Conservation (phyloP, 2,329 filamentous ascomycete species). For the Epichloe bromicola region DNA sequence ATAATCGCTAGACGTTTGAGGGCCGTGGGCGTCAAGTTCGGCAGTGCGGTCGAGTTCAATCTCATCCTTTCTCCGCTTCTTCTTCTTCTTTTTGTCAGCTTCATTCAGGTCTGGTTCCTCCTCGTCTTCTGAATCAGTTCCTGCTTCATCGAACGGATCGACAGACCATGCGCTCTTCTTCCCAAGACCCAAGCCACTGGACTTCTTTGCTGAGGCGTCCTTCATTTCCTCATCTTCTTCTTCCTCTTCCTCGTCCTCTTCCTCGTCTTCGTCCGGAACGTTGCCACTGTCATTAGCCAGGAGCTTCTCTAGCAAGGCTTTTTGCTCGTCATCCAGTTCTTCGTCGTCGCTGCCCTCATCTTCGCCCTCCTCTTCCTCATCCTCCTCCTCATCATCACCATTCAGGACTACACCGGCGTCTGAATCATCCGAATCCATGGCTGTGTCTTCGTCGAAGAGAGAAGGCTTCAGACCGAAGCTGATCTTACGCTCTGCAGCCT, state of each 20-base stretch:
- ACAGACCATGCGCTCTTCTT: conserved; percentile 88
- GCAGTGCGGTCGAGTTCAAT: conserved; percentile 82
- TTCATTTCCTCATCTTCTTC: conserved; percentile 28
- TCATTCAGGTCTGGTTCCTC: conserved; percentile 9
- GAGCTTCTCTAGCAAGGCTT: conserved; percentile 26
- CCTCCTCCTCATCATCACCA: conserved; percentile 33
- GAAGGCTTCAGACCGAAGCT: conserved; percentile 89
- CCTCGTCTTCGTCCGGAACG: conserved; percentile 25
- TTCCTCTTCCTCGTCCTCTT: conserved; percentile 29
- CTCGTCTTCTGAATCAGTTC: conserved; percentile 32
- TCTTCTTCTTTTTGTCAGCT: conserved; percentile 31
- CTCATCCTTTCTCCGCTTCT: conserved; percentile 62
- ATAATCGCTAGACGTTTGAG: conserved; percentile 82
- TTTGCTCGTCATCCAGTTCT: conserved; percentile 25
- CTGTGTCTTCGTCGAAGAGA: conserved; percentile 57
- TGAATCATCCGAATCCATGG: conserved; percentile 33
- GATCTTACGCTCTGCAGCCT: conserved; percentile 62
- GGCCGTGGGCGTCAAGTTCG: conserved; percentile 79
- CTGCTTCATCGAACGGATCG: conserved; percentile 49
- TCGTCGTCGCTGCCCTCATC: conserved; percentile 29
- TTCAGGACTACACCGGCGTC: conserved; percentile 34
- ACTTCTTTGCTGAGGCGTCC: conserved; percentile 22
- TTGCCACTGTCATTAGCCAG: conserved; percentile 33
- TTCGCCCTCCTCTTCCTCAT: conserved; percentile 20
- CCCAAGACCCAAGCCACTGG: conserved; percentile 30